phyloP scores from a whole-genome alignment of 2,329 filamentous ascomycete genomes.

The Pleoardoris graminearum region DNA sequence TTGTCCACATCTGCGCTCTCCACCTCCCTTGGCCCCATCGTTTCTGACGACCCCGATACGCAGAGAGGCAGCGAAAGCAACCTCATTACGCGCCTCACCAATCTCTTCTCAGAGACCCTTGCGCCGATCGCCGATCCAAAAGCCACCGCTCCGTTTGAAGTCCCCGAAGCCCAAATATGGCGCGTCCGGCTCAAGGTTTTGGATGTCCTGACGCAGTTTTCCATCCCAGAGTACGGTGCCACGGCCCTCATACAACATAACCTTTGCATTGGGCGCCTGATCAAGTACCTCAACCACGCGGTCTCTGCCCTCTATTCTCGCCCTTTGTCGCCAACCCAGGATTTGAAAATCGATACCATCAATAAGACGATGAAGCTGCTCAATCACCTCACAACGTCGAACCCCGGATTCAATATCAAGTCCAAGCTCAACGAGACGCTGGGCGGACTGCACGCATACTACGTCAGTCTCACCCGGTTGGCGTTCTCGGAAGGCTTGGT shows the following conservation, averaged over 20 bases:
- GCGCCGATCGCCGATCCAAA: conserved; percentile 33
- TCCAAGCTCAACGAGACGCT: conserved; percentile 70
- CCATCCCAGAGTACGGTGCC: conserved; percentile 62
- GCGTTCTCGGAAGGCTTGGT: conserved; percentile 81
- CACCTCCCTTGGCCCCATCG: conserved; percentile 68
- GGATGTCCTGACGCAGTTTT: conserved; percentile 59
- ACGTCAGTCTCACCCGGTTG: conserved; percentile 79
- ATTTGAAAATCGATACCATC: conserved; percentile 54
- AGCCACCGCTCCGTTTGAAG: conserved; percentile 20
- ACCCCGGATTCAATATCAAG: conserved; percentile 68
- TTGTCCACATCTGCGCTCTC: conserved; percentile 68
- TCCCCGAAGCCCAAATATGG: conserved; percentile 44
- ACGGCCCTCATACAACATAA: conserved; percentile 69
- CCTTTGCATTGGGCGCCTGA: conserved; percentile 72
- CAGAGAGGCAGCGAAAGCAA: conserved; percentile 46
- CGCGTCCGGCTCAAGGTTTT: conserved; percentile 53
- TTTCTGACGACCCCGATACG: conserved; percentile 48
- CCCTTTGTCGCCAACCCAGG: conserved; percentile 39
- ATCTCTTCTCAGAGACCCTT: conserved; percentile 63
- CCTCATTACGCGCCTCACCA: conserved; percentile 66
- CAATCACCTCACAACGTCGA: conserved; percentile 61
- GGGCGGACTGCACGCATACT: conserved; percentile 78
- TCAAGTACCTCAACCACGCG: conserved; percentile 74
- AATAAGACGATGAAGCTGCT: conserved; percentile 65
- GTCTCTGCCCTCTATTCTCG: conserved; percentile 61